Percentiles rank a stretch among this genome's conserved stretches.
Conservation (phyloP, 805 yeast genomes). For the Pichia cabralensis region DNA sequence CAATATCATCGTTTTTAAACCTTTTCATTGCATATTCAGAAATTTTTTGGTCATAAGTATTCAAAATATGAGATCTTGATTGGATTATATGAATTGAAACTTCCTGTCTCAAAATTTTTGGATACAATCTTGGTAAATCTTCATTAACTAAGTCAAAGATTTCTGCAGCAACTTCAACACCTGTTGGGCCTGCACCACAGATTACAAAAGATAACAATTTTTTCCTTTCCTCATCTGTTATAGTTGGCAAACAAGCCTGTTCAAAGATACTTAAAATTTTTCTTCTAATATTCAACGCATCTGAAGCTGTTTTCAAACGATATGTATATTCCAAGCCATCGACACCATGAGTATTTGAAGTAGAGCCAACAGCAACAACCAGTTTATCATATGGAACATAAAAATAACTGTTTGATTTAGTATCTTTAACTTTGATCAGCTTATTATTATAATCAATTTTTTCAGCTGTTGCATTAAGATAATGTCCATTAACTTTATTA, state of each 20-base stretch:
- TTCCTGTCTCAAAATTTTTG: conserved; percentile 64
- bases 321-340: conserved; percentile 90
- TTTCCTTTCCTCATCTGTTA: conserved; percentile 61
- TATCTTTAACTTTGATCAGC: conserved; percentile 48
- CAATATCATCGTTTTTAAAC: conserved; percentile 56
- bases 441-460: conserved; percentile 65
- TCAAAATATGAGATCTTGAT: conserved; percentile 83
- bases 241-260: conserved; percentile 73
- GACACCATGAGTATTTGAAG: conserved; percentile 87
- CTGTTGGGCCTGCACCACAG: conserved; percentile 98
- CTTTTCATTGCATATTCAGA: conserved; percentile 73
- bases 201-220: conserved; percentile 81
- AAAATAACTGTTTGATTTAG: conserved; percentile 32
- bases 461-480: conserved; percentile 84
- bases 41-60: conserved; percentile 57
- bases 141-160: conserved; percentile 88
- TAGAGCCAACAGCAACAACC: conserved; percentile 90
- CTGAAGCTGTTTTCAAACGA: conserved; percentile 82
- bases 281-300: conserved; percentile 72
- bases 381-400: conserved; percentile 65
- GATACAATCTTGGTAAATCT: conserved; percentile 82
- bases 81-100: conserved; percentile 78
- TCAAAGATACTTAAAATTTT: conserved; percentile 80
- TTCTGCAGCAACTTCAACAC: conserved; percentile 96
- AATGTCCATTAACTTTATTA: conserved; percentile 66